phyloP scores from a whole-genome alignment of 305 asterid species.

The Lippia alba region DNA sequence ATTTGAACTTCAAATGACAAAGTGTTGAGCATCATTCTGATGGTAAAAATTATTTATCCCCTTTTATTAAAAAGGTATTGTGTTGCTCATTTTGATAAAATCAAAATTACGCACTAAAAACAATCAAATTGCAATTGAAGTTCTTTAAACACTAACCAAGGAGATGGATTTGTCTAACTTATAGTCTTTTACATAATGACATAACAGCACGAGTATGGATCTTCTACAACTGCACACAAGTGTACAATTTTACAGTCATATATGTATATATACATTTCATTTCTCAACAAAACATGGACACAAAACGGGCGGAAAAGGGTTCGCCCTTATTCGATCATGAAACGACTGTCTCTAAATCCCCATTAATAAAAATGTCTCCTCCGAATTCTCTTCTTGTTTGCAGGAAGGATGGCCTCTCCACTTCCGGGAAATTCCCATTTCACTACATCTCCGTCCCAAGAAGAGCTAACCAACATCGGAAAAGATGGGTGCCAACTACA shows the following conservation, averaged over 20 bases:
- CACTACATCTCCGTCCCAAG: constrained; percentile 84
- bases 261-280: background rate
- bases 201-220: background rate
- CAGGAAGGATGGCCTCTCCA: constrained; percentile 44
- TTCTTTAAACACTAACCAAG: too few species aligned
- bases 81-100: too few species aligned
- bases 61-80: too few species aligned
- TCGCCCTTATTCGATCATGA: background rate
- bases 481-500: constrained; percentile 88
- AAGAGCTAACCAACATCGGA: constrained; percentile 88
- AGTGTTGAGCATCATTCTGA: too few species aligned
- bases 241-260: background rate
- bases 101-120: too few species aligned
- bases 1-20: too few species aligned
- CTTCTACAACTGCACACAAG: background rate
- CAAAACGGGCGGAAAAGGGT: background rate
- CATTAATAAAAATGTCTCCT: constrained; percentile 43
- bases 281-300: background rate
- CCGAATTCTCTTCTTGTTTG: constrained; percentile 41
- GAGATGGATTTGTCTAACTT: too few species aligned
- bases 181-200: too few species aligned
- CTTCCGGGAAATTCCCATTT: constrained; percentile 79
- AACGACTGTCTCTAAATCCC: constrained; percentile 2
- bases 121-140: too few species aligned
- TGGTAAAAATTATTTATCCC: too few species aligned